A percentile compares a stretch with the other conserved stretches of the same genome.
Evolutionary conservation across 176 grass and related monocot genomes (phyloP).

Genomic region (Musa beccarii): DNA sequence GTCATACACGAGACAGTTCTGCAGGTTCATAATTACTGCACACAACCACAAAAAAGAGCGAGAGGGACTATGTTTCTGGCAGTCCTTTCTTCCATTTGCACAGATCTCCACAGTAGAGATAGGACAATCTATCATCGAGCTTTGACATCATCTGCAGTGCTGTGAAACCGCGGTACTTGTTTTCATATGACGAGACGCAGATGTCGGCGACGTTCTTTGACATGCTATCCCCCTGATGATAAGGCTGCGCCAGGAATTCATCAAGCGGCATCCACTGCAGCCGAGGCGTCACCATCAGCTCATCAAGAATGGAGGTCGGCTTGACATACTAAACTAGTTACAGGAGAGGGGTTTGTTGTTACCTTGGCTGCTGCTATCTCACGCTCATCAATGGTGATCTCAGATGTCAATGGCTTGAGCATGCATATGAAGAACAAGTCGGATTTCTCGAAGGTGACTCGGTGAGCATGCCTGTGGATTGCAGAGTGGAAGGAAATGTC

Average conservation of each 20-base stretch:
- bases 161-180: constrained; percentile 25
- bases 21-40: no score
- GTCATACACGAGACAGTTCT: no score
- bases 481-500: neutral
- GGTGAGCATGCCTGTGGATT: constrained; percentile 49
- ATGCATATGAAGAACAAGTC: constrained; percentile 67
- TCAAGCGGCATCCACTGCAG: constrained; percentile 55
- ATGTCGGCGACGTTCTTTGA: constrained; percentile 35
- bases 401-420: constrained; percentile 49
- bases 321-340: neutral
- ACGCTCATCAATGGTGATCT: constrained; percentile 40
- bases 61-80: neutral
- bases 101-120: constrained; percentile 36
- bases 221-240: constrained; percentile 47
- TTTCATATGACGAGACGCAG: constrained; percentile 30
- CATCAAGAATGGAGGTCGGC: neutral
- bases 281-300: neutral
- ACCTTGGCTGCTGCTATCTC: constrained; percentile 65
- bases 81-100: neutral
- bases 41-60: no score
- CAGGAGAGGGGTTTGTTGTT: neutral
- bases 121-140: constrained; percentile 38
- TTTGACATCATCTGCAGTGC: constrained; percentile 36
- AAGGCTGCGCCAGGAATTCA: constrained; percentile 40
- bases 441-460: constrained; percentile 49